Conservation (phyloP, 306 rosid genomes). For the Rosa chinensis region DNA sequence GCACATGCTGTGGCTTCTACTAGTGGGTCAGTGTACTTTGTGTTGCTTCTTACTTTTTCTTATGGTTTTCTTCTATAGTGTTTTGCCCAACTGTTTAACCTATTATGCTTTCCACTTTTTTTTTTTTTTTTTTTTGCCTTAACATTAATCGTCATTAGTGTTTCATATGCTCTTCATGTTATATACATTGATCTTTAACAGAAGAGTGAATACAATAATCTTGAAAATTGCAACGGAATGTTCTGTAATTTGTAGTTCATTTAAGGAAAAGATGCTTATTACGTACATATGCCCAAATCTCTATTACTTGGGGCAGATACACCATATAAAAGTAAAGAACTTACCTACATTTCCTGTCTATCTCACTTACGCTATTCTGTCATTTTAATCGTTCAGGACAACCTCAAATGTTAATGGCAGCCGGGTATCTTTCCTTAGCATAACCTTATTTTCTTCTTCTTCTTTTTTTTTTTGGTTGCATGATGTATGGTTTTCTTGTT, state of each 20-base stretch:
- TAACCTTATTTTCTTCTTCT: too few species aligned
- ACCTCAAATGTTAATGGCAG: slow-evolving; percentile 42
- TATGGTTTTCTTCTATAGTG: neutral
- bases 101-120: neutral
- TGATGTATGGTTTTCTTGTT: too few species aligned
- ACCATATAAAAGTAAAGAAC: neutral
- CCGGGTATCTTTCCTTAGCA: too few species aligned
- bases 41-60: neutral
- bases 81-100: neutral
- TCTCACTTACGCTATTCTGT: slow-evolving; percentile 25
- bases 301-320: neutral
- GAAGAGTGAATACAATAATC: neutral
- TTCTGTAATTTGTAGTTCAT: neutral
- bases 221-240: neutral
- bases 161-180: slow-evolving; percentile 4
- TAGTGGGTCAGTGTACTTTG: slow-evolving; percentile 61
- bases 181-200: neutral
- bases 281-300: neutral
- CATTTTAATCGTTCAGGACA: slow-evolving; percentile 48
- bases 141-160: neutral
- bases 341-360: neutral
- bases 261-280: neutral
- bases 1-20: slow-evolving; percentile 63
- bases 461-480: too few species aligned
- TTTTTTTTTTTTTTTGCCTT: neutral